Percentiles rank a stretch among this genome's conserved stretches.
phyloP scores from a whole-genome alignment of 805 yeast species.

The Phaffomyces opuntiae region DNA sequence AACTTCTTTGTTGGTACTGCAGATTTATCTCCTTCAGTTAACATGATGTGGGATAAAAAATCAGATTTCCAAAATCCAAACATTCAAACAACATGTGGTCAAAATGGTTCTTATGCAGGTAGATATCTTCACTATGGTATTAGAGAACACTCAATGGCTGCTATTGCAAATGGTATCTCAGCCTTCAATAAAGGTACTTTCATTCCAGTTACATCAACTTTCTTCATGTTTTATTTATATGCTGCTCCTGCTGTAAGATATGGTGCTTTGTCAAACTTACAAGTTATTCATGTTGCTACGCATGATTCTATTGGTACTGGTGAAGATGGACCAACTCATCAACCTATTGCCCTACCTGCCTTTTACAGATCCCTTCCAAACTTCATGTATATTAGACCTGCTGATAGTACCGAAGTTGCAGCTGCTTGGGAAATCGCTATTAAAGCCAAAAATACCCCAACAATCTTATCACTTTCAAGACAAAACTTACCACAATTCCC shows the following conservation, averaged over 20 bases:
- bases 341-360: slow-evolving; percentile 83
- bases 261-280: slow-evolving; percentile 76
- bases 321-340: slow-evolving; percentile 93
- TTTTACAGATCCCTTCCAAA: slow-evolving; percentile 83
- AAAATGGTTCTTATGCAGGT: slow-evolving; percentile 73
- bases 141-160: slow-evolving; percentile 99
- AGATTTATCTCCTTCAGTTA: slow-evolving; percentile 86
- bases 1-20: slow-evolving; percentile 98
- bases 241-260: slow-evolving; percentile 86
- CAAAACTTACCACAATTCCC: slow-evolving; percentile 89
- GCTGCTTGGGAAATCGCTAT: slow-evolving; percentile 73
- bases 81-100: slow-evolving; percentile 41
- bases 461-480: slow-evolving; percentile 73
- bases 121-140: slow-evolving; percentile 97
- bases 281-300: slow-evolving; percentile 81
- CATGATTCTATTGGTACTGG: slow-evolving; percentile 89
- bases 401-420: slow-evolving; percentile 84
- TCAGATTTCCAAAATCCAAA: slow-evolving; percentile 90
- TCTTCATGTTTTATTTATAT: slow-evolving; percentile 84
- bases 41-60: slow-evolving; percentile 80
- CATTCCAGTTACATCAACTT: slow-evolving; percentile 93
- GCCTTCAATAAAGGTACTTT: slow-evolving; percentile 75
- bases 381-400: slow-evolving; percentile 85
- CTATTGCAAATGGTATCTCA: slow-evolving; percentile 93
- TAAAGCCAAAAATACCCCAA: slow-evolving; percentile 57